Evolutionary conservation across 1,139 yeast genomes (phyloP).

Genomic region (Debaryomyces singareniensis): DNA sequence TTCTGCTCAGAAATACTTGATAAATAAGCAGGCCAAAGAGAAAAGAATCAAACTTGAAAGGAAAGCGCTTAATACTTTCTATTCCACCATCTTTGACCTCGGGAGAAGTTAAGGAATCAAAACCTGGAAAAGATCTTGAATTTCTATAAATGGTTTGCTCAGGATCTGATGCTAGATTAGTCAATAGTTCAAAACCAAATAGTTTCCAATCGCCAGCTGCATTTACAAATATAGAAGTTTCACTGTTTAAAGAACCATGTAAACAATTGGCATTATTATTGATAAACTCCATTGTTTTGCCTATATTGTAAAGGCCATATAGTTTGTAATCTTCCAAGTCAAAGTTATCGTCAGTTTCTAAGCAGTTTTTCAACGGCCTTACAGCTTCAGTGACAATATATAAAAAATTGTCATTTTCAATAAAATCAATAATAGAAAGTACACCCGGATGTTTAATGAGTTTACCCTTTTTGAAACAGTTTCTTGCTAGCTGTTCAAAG

Average conservation of each 20-base stretch:
- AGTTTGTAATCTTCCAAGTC: constrained; percentile 33
- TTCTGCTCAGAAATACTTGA: constrained; percentile 27
- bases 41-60: constrained; percentile 56
- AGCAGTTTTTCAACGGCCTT: constrained; percentile 44
- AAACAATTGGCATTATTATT: constrained; percentile 58
- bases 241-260: constrained; percentile 54
- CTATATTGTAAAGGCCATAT: constrained; percentile 56
- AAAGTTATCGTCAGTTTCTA: constrained; percentile 13
- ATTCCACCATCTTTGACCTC: constrained; percentile 39
- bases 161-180: constrained; percentile 45
- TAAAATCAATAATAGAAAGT: constrained; percentile 59
- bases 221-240: constrained; percentile 57
- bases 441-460: constrained; percentile 76
- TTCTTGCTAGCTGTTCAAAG: constrained; percentile 47
- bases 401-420: constrained; percentile 56
- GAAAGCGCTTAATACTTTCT: constrained; percentile 32
- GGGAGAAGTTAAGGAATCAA: constrained; percentile 31
- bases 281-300: constrained; percentile 53
- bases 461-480: constrained; percentile 60
- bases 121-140: constrained; percentile 16
- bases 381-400: constrained; percentile 77
- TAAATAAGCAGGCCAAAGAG: constrained; percentile 54
- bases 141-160: constrained; percentile 40
- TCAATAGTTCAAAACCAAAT: constrained; percentile 74
- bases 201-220: constrained; percentile 76